These are phyloP conservation scores for Pseudoturritis turrita DNA, from an alignment of 345 rosid species.

Conservation along the genomic window DNA sequence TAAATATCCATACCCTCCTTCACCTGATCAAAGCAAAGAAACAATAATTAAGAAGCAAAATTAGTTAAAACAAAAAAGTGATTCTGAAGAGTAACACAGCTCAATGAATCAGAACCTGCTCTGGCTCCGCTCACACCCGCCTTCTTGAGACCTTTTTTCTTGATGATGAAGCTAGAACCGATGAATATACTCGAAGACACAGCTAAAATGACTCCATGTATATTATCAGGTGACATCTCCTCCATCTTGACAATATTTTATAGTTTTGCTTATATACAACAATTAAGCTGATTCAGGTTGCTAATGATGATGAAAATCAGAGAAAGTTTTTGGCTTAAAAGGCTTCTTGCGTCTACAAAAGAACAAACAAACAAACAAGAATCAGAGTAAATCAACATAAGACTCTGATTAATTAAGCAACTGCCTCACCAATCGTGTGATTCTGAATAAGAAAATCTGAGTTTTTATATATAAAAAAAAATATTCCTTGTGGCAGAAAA, in stretches of 20 bases:
- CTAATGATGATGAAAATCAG: too few species aligned
- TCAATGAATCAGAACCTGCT: conserved; percentile 45
- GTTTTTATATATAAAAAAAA: not conserved
- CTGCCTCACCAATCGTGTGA: too few species aligned
- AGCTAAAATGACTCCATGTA: conserved; percentile 75
- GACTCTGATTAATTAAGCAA: too few species aligned
- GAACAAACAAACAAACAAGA: not conserved
- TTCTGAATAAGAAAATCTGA: not conserved
- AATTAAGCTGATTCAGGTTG: not conserved
- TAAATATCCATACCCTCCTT: conserved; percentile 73
- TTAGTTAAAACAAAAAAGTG: not conserved
- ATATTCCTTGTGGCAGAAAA: not conserved
- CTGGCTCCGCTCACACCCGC: conserved; percentile 60
- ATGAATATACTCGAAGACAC: conserved; percentile 85
- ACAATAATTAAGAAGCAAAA: not conserved
- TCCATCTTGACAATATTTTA: conserved; percentile 24
- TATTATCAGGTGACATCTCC: conserved; percentile 59
- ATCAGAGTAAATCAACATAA: not conserved
- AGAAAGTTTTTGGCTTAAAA: not conserved
- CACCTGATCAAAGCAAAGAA: conserved; percentile 30
- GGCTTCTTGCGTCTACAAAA: not conserved
- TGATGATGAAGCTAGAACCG: conserved; percentile 88
- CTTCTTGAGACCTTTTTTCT: conserved; percentile 81
- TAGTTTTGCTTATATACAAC: not conserved
- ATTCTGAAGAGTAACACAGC: not conserved